A percentile compares a stretch with the other conserved stretches of the same genome.
These are phyloP conservation scores for Tolypocladium amazonense DNA, from an alignment of 2,329 filamentous ascomycete genomes.

Conservation along the genomic window DNA sequence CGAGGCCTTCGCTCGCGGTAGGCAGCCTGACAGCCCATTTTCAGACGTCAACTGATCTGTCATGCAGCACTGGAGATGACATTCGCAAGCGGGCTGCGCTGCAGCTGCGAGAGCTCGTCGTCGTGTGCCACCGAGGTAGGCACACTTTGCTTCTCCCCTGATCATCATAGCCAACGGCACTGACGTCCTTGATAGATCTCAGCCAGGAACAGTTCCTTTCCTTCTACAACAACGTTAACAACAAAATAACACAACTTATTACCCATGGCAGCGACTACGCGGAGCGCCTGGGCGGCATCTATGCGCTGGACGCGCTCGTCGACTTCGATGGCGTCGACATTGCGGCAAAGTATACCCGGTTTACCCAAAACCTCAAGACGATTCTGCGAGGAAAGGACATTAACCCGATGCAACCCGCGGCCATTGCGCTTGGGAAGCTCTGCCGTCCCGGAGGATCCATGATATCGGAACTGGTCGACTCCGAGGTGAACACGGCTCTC, in stretches of 20 bases:
- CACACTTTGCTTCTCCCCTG: neutral
- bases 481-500: constrained; percentile 89
- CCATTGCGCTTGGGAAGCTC: constrained; percentile 78
- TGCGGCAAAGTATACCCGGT: constrained; percentile 86
- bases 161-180: neutral
- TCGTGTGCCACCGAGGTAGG: constrained; percentile 43
- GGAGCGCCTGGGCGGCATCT: constrained; percentile 84
- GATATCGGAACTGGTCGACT: constrained; percentile 91
- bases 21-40: constrained; percentile 4
- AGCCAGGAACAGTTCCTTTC: constrained; percentile 63
- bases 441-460: constrained; percentile 87
- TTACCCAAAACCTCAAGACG: constrained; percentile 79
- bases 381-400: constrained; percentile 87
- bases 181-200: constrained; percentile 46
- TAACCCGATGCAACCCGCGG: constrained; percentile 80
- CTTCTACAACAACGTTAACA: constrained; percentile 47
- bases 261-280: constrained; percentile 76
- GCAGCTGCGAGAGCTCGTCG: constrained; percentile 45
- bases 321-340: constrained; percentile 95
- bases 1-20: constrained; percentile 47
- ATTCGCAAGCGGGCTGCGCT: constrained; percentile 40
- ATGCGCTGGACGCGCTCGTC: constrained; percentile 84
- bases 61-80: constrained; percentile 31
- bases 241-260: constrained; percentile 54
- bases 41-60: constrained; percentile 6